phyloP scores from a whole-genome alignment of 148 eudicot genomes.

The Fagopyrum homotropicum region DNA sequence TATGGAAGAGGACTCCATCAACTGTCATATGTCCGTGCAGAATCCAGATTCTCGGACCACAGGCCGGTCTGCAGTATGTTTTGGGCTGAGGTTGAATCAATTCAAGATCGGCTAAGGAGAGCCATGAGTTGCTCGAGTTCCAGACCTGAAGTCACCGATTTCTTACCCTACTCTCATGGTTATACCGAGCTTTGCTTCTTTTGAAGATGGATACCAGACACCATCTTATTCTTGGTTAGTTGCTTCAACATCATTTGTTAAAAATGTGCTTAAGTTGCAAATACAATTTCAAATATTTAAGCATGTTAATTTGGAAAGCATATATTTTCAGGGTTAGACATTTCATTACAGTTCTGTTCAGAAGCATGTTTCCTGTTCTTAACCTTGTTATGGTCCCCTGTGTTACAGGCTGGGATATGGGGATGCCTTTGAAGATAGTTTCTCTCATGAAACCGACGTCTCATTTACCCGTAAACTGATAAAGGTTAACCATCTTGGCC shows the following conservation, averaged over 20 bases:
- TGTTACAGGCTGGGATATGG: slow-evolving; percentile 30
- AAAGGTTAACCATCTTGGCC: slow-evolving; percentile 27
- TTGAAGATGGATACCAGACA: slow-evolving; percentile 14
- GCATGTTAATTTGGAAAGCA: neutral
- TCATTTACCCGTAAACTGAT: slow-evolving; percentile 35
- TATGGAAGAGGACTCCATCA: slow-evolving; percentile 85
- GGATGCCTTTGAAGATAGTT: slow-evolving; percentile 25
- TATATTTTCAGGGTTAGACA: neutral
- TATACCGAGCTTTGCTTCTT: slow-evolving; percentile 94
- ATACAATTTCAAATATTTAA: neutral
- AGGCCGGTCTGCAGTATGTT: slow-evolving; percentile 80
- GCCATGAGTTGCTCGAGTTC: slow-evolving; percentile 73
- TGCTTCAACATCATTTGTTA: neutral
- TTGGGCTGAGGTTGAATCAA: slow-evolving; percentile 89
- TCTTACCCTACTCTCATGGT: slow-evolving; percentile 84
- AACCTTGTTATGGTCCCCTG: slow-evolving; percentile 32
- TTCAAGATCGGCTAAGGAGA: slow-evolving; percentile 57
- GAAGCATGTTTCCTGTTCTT: neutral
- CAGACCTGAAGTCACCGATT: slow-evolving; percentile 64
- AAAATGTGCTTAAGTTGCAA: neutral
- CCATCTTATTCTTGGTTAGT: neutral
- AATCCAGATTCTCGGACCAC: slow-evolving; percentile 87
- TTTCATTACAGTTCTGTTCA: slow-evolving; percentile 11
- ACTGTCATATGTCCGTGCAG: slow-evolving; percentile 78
- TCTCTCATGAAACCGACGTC: slow-evolving; percentile 52